These are phyloP conservation scores for Yamadazyma dushanensis DNA, from an alignment of 1,139 yeast genomes.

Conservation along the genomic window DNA sequence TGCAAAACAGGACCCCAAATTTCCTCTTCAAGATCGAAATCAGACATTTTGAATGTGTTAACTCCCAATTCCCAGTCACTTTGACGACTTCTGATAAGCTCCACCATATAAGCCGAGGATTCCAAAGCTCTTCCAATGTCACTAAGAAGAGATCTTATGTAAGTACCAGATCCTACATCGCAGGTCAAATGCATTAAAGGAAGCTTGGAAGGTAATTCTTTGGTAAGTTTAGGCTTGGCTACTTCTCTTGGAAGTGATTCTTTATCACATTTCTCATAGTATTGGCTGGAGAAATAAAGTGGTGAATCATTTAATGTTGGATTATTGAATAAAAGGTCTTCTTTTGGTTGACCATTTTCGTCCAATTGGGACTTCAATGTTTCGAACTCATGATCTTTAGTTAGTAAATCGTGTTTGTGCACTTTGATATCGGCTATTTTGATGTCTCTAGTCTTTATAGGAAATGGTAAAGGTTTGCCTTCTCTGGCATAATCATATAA, in stretches of 20 bases:
- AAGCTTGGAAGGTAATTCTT: slow-evolving; percentile 16
- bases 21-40: slow-evolving; percentile 58
- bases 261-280: slow-evolving; percentile 37
- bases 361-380: slow-evolving; percentile 51
- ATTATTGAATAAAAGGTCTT: slow-evolving; percentile 46
- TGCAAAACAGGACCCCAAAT: slow-evolving; percentile 70
- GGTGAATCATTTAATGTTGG: slow-evolving; percentile 67
- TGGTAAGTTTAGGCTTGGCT: slow-evolving; percentile 16
- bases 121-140: slow-evolving; percentile 84
- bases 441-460: slow-evolving; percentile 76
- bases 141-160: slow-evolving; percentile 84
- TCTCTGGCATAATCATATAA: slow-evolving; percentile 92
- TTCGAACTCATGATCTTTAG: slow-evolving; percentile 55
- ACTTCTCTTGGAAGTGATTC: slow-evolving; percentile 32
- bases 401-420: slow-evolving; percentile 51
- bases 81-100: slow-evolving; percentile 70
- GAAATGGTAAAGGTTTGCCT: slow-evolving; percentile 79
- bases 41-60: slow-evolving; percentile 67
- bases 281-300: slow-evolving; percentile 59
- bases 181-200: slow-evolving; percentile 75
- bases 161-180: slow-evolving; percentile 92
- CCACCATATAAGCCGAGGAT: slow-evolving; percentile 88
- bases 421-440: slow-evolving; percentile 57
- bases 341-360: slow-evolving; percentile 52
- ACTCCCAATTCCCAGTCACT: slow-evolving; percentile 78